These are phyloP conservation scores for Mangifera indica DNA, from an alignment of 345 rosid genomes.

Conservation along the genomic window DNA sequence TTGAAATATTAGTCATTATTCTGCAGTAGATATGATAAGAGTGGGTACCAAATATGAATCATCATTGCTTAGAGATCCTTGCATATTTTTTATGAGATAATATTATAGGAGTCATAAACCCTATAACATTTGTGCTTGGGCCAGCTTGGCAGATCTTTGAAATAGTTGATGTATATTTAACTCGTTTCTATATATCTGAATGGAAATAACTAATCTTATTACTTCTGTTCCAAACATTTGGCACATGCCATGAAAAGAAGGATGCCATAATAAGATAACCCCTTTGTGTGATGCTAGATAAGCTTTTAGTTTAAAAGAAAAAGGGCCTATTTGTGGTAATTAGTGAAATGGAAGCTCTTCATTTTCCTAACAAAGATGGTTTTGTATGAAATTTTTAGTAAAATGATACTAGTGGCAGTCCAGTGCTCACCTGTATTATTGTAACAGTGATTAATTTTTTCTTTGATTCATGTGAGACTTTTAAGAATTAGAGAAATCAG, in stretches of 20 bases:
- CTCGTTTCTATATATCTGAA: no score
- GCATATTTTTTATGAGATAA: background rate
- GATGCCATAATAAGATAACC: no score
- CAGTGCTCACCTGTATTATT: background rate
- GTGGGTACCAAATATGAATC: background rate
- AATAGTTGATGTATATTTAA: no score
- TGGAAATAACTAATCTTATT: no score
- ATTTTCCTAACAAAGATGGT: no score
- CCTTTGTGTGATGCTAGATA: no score
- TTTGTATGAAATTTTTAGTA: no score
- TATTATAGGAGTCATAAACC: background rate
- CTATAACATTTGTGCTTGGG: background rate
- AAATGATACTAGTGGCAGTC: background rate
- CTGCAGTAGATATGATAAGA: background rate
- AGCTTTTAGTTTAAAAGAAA: no score
- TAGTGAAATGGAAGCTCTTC: no score
- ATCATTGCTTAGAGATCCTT: background rate
- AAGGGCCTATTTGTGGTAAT: no score
- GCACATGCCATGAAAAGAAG: no score
- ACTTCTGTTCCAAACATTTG: no score
- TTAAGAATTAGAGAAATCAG: background rate
- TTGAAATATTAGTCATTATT: background rate
- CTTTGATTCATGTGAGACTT: background rate
- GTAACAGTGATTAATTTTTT: background rate
- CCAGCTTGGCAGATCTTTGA: background rate